These are phyloP conservation scores for Cladosporium velox DNA, from an alignment of 2,329 filamentous ascomycete genomes.

Conservation along the genomic window DNA sequence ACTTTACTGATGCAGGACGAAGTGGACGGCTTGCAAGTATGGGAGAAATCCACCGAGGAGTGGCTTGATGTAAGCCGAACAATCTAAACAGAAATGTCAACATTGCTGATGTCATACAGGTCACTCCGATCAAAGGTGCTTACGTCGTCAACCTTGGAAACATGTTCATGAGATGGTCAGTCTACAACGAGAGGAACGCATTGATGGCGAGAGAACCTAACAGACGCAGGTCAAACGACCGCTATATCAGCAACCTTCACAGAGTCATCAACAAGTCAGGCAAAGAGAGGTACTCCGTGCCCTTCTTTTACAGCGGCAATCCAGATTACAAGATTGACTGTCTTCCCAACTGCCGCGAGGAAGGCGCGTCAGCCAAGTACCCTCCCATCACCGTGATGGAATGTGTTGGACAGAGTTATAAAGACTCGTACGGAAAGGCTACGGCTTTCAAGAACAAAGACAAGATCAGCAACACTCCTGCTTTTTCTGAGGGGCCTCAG, in stretches of 20 bases:
- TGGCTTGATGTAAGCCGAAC: slow-evolving; percentile 37
- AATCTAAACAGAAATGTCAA: neutral
- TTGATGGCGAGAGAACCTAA: neutral
- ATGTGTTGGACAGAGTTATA: slow-evolving; percentile 10
- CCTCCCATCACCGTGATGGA: slow-evolving; percentile 19
- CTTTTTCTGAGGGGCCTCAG: neutral
- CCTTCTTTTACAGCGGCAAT: slow-evolving; percentile 60
- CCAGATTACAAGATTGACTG: slow-evolving; percentile 40
- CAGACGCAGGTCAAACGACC: slow-evolving; percentile 49
- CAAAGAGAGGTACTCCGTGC: slow-evolving; percentile 57
- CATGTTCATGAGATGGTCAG: slow-evolving; percentile 20
- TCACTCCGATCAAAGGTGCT: slow-evolving; percentile 27
- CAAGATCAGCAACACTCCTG: neutral
- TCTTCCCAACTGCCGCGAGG: slow-evolving; percentile 16
- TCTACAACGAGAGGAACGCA: neutral
- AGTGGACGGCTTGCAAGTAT: slow-evolving; percentile 42
- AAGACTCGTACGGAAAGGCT: slow-evolving; percentile 18
- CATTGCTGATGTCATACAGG: neutral
- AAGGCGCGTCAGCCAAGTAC: slow-evolving; percentile 17
- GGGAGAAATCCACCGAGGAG: slow-evolving; percentile 32
- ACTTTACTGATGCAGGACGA: slow-evolving; percentile 42
- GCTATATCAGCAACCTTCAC: slow-evolving; percentile 57
- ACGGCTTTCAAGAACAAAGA: slow-evolving; percentile 15
- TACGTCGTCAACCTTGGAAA: slow-evolving; percentile 30
- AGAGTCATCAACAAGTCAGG: slow-evolving; percentile 57